Base-by-base conservation (phyloP, 2,329 filamentous ascomycete species). In the Xylaria sp. region DNA sequence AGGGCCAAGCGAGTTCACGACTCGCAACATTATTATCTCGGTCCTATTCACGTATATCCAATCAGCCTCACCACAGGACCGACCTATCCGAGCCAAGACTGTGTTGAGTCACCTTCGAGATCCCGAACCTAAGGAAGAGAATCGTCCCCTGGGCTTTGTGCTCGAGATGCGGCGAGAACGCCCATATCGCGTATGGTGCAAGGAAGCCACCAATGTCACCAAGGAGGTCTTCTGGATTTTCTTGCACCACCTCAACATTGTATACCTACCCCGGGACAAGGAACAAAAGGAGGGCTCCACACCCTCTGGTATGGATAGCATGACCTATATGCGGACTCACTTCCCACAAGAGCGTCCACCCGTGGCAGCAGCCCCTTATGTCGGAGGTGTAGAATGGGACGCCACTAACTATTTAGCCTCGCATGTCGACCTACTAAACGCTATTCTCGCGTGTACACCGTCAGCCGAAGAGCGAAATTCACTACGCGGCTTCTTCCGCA, bases 211-310 rank as follows among this genome's bases (percentile, higher is more conserved):
- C 66, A 94, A 92, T 73, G 95, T 98, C 54, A 97, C 94, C 47
- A 97, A 97, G 79, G 95, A 99, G 78, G 95, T 98, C 31, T 99
- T 99, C 78, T 99, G 95, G 95, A 98, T 98, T 77, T 99, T 98
- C 81, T 85, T 98, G 61, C 95, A 98, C 79, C 92, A 97, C 73
- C 84, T 97, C 65, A 98, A 98, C 74, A 90, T 97, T 51, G 87
- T 98, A 42, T 86, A 93, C 25, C 79, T 92, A 38, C 87, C 90
- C 1, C 75, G 80, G 38, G 81, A 83, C 50, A 79, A 79, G 72
- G 77, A 79, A 51, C 66, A 67, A 39, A 74, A 75, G 57, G 75
- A 62, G 70, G 66, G 74, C 50, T 75, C 73, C 29, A 81, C 79
- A 64, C 75, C 78, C 31, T 79, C 72, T 62, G 75, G 74, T 42